Conservation (phyloP, 768 basidiomycete genomes). For the Dentipellis sp. region DNA sequence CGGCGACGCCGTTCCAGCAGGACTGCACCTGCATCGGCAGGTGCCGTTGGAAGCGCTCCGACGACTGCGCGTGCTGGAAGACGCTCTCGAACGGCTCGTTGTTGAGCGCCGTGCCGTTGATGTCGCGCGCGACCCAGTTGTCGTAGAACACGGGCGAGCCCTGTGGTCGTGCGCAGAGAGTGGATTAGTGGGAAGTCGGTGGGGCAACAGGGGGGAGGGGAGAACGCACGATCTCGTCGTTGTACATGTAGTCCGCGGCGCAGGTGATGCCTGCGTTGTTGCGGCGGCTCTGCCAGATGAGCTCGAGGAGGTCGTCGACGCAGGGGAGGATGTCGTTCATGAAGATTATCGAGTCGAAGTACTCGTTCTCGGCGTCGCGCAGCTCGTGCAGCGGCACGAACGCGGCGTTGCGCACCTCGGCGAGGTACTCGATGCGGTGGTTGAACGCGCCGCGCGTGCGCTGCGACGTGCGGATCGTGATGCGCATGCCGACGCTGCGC, state of each 20-base stretch:
- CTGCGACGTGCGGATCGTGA: constrained; percentile 88
- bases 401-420: constrained; percentile 99
- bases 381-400: constrained; percentile 94
- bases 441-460: constrained; percentile 94
- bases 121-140: constrained; percentile 97
- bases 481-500: constrained; percentile 79
- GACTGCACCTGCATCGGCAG: constrained; percentile 94
- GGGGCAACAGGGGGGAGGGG: not conserved
- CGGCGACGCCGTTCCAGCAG: constrained; percentile 97
- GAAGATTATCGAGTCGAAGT: constrained; percentile 95
- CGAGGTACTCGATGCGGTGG: constrained; percentile 99
- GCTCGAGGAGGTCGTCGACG: constrained; percentile 93
- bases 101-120: constrained; percentile 97
- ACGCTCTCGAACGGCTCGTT: constrained; percentile 95
- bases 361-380: constrained; percentile 84
- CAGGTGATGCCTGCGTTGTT: constrained; percentile 99
- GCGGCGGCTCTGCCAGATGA: constrained; percentile 87
- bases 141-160: constrained; percentile 93
- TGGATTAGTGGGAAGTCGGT: not conserved
- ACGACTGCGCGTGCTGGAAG: constrained; percentile 76
- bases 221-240: constrained; percentile 74
- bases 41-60: constrained; percentile 80
- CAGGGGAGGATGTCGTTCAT: constrained; percentile 99
- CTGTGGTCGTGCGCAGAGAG: constrained; percentile 18
- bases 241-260: constrained; percentile 98